These are phyloP conservation scores for Colletotrichum sidae DNA, from an alignment of 2,329 filamentous ascomycete species.

Conservation along the genomic window DNA sequence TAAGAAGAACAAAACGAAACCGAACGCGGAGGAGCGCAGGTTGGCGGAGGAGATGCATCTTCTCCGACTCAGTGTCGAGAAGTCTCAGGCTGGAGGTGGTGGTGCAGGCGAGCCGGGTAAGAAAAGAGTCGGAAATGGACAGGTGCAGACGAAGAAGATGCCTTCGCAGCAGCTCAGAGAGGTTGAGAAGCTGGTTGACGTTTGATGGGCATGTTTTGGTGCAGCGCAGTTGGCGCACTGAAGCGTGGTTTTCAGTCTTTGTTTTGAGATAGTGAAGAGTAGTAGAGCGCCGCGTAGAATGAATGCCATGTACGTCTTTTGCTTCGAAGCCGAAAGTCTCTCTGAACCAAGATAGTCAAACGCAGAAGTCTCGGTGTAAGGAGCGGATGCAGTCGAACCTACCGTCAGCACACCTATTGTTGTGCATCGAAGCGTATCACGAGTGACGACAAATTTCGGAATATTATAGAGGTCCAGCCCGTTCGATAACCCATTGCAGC, in stretches of 20 bases:
- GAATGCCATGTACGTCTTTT: no score
- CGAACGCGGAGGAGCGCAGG: conserved; percentile 15
- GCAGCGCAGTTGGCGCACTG: not conserved
- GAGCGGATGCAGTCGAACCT: no score
- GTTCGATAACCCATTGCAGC: no score
- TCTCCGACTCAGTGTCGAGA: conserved; percentile 19
- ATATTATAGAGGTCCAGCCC: no score
- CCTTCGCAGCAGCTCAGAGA: not conserved
- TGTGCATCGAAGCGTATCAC: no score
- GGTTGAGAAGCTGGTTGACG: conserved; percentile 32
- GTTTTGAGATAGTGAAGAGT: not conserved
- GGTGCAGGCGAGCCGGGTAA: conserved; percentile 7
- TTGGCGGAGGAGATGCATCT: conserved; percentile 25
- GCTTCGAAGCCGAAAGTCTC: no score
- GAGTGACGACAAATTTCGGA: no score
- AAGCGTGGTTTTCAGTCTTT: not conserved
- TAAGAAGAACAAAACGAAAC: conserved; percentile 17
- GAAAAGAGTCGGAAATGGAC: not conserved
- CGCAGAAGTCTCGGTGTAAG: no score
- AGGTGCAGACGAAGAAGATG: not conserved
- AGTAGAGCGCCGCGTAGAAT: no score
- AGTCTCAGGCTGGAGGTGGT: conserved; percentile 3
- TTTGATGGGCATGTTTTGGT: conserved; percentile 3
- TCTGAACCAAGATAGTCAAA: no score
- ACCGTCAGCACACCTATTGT: no score